A percentile compares a stretch with the other conserved stretches of the same genome.
These are phyloP conservation scores for Lasiosphaeris hirsuta DNA, from an alignment of 495 filamentous ascomycete genomes.

Conservation along the genomic window DNA sequence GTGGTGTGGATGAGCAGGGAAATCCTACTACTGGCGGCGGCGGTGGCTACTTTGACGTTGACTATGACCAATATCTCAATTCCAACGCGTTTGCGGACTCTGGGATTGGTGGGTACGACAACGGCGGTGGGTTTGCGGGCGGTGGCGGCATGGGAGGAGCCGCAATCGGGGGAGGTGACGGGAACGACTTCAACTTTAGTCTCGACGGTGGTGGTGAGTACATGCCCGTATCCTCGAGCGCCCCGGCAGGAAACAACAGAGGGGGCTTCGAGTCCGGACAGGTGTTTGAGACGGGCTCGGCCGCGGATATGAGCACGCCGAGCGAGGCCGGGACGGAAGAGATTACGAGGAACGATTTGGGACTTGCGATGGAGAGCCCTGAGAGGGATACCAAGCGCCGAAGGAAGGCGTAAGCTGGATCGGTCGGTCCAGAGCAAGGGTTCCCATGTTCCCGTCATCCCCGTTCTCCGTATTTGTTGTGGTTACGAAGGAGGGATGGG, in stretches of 20 bases:
- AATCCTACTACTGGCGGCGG: conserved; percentile 32
- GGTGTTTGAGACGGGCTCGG: conserved; percentile 32
- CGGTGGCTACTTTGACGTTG: conserved; percentile 48
- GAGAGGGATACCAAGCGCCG: conserved; percentile 6
- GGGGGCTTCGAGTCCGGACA: conserved; percentile 23
- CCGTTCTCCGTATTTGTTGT: no score
- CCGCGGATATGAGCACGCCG: conserved; percentile 30
- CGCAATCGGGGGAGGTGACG: conserved; percentile 7
- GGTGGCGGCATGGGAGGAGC: no score
- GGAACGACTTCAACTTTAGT: conserved; percentile 40
- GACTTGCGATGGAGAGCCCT: neutral
- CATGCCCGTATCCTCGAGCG: neutral
- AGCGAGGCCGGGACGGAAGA: conserved; percentile 48
- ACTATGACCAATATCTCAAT: conserved; percentile 70
- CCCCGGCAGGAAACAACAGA: neutral
- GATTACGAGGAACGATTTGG: conserved; percentile 34
- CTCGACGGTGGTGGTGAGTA: conserved; percentile 21
- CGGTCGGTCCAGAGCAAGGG: neutral
- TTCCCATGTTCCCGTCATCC: conserved; percentile 1
- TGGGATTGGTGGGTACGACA: neutral
- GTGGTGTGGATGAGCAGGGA: conserved; percentile 43
- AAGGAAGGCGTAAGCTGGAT: neutral
- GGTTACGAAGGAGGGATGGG: no score
- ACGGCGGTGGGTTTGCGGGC: neutral
- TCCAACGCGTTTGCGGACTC: conserved; percentile 53